A percentile compares a stretch with the other conserved stretches of the same genome.
Evolutionary conservation across 345 rosid genomes (phyloP).

Genomic region (Kernera saxatilis): DNA sequence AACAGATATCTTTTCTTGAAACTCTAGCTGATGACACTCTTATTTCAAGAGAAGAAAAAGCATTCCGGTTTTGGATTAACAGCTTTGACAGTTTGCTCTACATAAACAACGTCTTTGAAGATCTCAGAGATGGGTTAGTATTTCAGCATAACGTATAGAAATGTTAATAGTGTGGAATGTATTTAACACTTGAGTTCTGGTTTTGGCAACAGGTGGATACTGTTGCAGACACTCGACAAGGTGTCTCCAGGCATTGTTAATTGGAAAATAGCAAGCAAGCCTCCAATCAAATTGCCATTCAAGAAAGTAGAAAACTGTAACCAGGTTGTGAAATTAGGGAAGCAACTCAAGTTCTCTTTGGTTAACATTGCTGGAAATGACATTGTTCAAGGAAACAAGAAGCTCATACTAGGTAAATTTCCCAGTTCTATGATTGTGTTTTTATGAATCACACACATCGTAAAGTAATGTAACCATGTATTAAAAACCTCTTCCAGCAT

Average conservation of each 20-base stretch:
- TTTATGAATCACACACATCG: background rate
- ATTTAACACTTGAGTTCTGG: background rate
- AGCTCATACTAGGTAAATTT: slow-evolving; percentile 71
- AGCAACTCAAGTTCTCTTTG: slow-evolving; percentile 89
- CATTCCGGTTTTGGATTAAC: slow-evolving; percentile 96
- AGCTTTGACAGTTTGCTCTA: slow-evolving; percentile 75
- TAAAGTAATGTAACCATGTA: background rate
- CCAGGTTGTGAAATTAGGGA: slow-evolving; percentile 92
- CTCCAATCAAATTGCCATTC: slow-evolving; percentile 94
- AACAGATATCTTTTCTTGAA: slow-evolving; percentile 80
- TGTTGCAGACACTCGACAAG: slow-evolving; percentile 90
- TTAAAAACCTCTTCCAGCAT: slow-evolving; percentile 45
- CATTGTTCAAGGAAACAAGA: slow-evolving; percentile 92
- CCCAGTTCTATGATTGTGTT: background rate
- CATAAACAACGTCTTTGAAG: slow-evolving; percentile 89
- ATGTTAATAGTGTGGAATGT: background rate
- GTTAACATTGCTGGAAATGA: slow-evolving; percentile 96
- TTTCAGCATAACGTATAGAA: background rate
- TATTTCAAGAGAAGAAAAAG: slow-evolving; percentile 89
- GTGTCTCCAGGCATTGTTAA: slow-evolving; percentile 91
- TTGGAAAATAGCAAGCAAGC: slow-evolving; percentile 92
- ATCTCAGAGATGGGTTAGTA: slow-evolving; percentile 92
- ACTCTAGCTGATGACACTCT: slow-evolving; percentile 72
- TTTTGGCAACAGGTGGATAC: slow-evolving; percentile 67
- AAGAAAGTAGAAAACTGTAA: slow-evolving; percentile 97